Base-by-base conservation (phyloP, 1,284 basidiomycete genomes). In the Pseudozyma tsukubaensis region DNA sequence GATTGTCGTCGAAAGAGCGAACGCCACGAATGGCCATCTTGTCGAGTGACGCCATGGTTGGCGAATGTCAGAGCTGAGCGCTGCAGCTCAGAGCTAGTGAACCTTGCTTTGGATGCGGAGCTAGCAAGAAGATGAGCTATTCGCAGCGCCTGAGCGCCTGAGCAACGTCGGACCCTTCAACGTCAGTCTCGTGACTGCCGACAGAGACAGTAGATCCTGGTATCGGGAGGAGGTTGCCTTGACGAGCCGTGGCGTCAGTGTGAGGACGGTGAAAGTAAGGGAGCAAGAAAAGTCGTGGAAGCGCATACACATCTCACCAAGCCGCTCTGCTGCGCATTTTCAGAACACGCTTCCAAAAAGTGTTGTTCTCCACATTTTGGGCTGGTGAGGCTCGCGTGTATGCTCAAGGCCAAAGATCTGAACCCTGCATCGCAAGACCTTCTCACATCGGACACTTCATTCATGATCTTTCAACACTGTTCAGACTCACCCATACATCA, bases 1-100 rank as follows among this genome's bases (percentile, higher is more conserved):
- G 90, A 81, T 97, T 97, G 88, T 97, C 93, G 87, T 86, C 86
- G 54, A 86, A 86, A 29, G 83, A 83, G 32, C 85, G 83, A 55
- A 85, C 84, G 55, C 84, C 83, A 24, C 84, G 82, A 51, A 85
- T 83, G 65, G 84, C 83, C 53, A 85, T 73, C 69, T 84, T 83
- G 75, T 83, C 79, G 43, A 83, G 72, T 50, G 77, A 79, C 5
- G 80, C 80, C 81, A 83, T 82, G 16, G 19, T 48, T 16, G 43
- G 8, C 5, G 36, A 21, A n/a, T 13, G 12, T 32, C 45, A 6
- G 45, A 34, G 19, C 12, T 24, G 29, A 14, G 29, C 45, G 14
- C 7, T 11, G 21, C 45, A 12, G 32, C 12, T 14, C 18, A 10
- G 48, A 19, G 14, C 21, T 19, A 29, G 44, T 18, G 24, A 8